Evolutionary conservation across 2,329 filamentous ascomycete genomes (phyloP), one percentile per base, ranked within the genome.

Genomic region (Aspergillus sp.): DNA sequence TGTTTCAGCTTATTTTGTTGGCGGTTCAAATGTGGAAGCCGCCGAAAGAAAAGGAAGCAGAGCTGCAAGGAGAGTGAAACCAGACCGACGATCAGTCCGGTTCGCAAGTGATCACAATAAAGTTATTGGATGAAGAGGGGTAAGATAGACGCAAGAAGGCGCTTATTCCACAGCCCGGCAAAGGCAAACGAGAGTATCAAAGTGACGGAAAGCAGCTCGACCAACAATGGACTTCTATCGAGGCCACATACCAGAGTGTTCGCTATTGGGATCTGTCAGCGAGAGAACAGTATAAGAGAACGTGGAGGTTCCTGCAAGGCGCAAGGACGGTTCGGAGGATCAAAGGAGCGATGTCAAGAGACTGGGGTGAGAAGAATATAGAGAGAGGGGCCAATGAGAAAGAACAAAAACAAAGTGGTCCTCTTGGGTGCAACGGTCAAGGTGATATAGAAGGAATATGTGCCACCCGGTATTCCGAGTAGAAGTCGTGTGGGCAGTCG

Each of bases 401-500:
- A 64, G 47, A 53, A 55, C 51, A 54, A 54, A 46, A 46, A 57
- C 47, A 38, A 58, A 57, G 43, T 56, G 41, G 28, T 38, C 23
- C 17, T 56, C 46, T 51, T 51, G 30, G 3, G 34, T 23, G 43
- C 25, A 28, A 38, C 17, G 31, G 41, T 7, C 53, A 59, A 59
- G 60, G 56, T 49, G 55, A 56, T 66, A 62, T 55, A 51, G 56
- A 47, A 48, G 60, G 57, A 57, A 63, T 67, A 63, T 67, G 59
- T 66, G 63, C 67, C 66, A 67, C 65, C 62, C 63, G 63, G 51
- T 57, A 28, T 15, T 48, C 22, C 46, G 53, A 41, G 34, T 13
- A 41, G 34, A 61, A 61, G 59, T 63, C 58, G 65, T 68, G 68
- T 69, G 72, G 70, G 72, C 72, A 71, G 73, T 73, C 71, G 75